Conservation (phyloP, 139 green algal species). For the Parachlorella kessleri region DNA sequence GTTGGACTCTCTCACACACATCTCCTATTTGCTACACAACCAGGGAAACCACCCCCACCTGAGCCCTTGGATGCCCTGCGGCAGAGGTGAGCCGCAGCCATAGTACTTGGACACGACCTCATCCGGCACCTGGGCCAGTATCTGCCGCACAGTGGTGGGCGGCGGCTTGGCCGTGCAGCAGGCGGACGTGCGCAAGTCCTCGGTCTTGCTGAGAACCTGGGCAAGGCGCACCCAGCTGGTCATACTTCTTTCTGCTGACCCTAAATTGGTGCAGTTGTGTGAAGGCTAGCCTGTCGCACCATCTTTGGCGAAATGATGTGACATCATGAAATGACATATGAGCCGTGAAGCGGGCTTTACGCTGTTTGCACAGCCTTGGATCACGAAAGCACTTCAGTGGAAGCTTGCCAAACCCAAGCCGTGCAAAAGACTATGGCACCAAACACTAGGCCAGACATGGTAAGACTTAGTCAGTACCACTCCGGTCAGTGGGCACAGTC, state of each 20-base stretch:
- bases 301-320: background rate
- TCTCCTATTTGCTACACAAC: background rate
- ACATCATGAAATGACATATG: background rate
- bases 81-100: slow-evolving; percentile 93
- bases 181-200: slow-evolving; percentile 88
- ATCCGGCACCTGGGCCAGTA: slow-evolving; percentile 37
- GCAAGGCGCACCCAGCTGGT: too few species aligned
- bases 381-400: background rate
- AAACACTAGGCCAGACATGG: too few species aligned
- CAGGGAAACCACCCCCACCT: background rate
- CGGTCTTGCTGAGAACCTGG: slow-evolving; percentile 59
- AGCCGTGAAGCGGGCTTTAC: background rate
- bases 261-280: background rate
- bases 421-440: too few species aligned
- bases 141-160: slow-evolving; percentile 21
- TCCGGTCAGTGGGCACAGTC: too few species aligned
- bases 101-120: slow-evolving; percentile 82
- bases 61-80: slow-evolving; percentile 79
- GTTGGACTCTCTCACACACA: too few species aligned
- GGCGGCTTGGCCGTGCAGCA: slow-evolving; percentile 80
- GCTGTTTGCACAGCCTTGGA: background rate
- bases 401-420: too few species aligned
- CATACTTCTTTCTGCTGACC: background rate
- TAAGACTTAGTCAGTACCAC: too few species aligned
- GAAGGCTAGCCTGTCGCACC: background rate